These are phyloP conservation scores for Zanthoxylum bungeanum DNA, from an alignment of 345 rosid genomes.

Conservation along the genomic window DNA sequence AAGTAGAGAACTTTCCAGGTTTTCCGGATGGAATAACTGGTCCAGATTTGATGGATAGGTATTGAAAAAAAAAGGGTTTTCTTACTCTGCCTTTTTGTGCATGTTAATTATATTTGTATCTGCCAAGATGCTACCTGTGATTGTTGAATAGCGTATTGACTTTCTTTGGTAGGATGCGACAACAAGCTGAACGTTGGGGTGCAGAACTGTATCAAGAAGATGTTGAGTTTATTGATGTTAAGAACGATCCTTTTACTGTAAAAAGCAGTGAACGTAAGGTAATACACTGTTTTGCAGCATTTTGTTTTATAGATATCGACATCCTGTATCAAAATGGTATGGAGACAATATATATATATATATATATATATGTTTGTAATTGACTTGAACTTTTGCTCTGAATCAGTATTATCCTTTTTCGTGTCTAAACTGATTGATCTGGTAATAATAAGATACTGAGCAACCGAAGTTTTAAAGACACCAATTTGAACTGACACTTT, in stretches of 20 bases:
- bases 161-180: constrained; percentile 60
- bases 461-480: background rate
- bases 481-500: background rate
- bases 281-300: constrained; percentile 25
- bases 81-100: background rate
- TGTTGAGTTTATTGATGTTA: constrained; percentile 75
- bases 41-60: constrained; percentile 99
- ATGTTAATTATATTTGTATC: background rate
- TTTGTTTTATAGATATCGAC: background rate
- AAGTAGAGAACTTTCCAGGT: constrained; percentile 97
- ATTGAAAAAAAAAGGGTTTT: background rate
- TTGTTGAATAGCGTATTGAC: constrained; percentile 6
- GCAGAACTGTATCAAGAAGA: constrained; percentile 92
- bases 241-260: constrained; percentile 67
- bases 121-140: background rate
- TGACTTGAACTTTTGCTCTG: background rate
- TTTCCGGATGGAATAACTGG: constrained; percentile 98
- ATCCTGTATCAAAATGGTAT: background rate
- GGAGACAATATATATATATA: background rate
- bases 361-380: background rate
- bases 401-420: background rate
- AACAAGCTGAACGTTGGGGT: constrained; percentile 99
- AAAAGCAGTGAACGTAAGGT: constrained; percentile 89
- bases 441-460: background rate
- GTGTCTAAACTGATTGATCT: background rate